phyloP scores from a whole-genome alignment of 305 asterid genomes.

The Fraxinus paxiana region DNA sequence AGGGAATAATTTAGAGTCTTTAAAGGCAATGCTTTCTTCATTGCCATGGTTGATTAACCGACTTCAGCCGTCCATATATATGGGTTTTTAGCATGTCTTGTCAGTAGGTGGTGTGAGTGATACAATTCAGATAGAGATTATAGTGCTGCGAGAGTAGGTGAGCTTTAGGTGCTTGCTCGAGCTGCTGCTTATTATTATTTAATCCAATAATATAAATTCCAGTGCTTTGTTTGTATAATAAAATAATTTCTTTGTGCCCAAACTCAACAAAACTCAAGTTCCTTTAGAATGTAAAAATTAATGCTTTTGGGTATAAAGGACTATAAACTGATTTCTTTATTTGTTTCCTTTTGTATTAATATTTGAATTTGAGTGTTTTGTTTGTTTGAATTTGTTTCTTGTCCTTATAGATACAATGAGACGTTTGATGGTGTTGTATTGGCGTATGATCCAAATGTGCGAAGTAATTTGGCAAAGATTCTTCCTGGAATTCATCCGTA shows the following conservation, averaged over 20 bases:
- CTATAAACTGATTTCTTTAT: neutral
- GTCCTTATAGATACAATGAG: constrained; percentile 51
- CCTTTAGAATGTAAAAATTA: neutral
- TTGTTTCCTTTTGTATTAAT: neutral
- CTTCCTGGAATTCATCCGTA: constrained; percentile 58
- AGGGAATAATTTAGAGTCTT: neutral
- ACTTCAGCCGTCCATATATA: neutral
- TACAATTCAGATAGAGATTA: neutral
- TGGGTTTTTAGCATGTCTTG: neutral
- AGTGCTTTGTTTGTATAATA: neutral
- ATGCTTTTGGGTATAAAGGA: neutral
- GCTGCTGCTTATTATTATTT: neutral
- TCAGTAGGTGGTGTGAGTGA: neutral
- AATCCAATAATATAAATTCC: neutral
- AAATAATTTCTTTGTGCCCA: neutral
- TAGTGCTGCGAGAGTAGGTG: neutral
- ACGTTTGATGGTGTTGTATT: constrained; percentile 69
- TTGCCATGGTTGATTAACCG: neutral
- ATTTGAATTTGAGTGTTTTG: neutral
- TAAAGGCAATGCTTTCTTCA: neutral
- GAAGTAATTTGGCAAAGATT: constrained; percentile 48
- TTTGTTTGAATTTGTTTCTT: neutral
- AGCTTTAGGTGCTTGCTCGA: neutral
- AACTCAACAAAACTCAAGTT: neutral
- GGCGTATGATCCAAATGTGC: constrained; percentile 55